phyloP scores from a whole-genome alignment of 2,329 filamentous ascomycete species.

The Colletotrichum euphorbiae region DNA sequence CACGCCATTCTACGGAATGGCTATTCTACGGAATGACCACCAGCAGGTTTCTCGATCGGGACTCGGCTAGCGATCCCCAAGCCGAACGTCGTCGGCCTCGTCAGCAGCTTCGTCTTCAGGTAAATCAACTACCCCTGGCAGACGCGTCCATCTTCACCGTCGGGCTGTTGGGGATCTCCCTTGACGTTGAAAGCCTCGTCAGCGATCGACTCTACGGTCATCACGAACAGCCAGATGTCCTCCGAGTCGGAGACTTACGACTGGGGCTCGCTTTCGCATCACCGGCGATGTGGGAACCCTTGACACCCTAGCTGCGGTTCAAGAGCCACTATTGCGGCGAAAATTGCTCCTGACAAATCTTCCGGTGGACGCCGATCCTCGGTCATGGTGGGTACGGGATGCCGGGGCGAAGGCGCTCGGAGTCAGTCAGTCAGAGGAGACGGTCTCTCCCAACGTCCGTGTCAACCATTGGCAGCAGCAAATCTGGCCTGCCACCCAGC shows the following conservation, averaged over 20 bases:
- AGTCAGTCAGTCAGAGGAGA: background rate
- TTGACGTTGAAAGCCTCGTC: background rate
- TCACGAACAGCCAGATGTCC: background rate
- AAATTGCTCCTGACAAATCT: background rate
- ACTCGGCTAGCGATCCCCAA: background rate
- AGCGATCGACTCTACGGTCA: background rate
- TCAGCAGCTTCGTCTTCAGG: constrained; percentile 25
- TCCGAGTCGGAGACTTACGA: background rate
- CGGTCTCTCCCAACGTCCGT: no score
- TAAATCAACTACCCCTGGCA: background rate
- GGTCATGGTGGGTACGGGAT: background rate
- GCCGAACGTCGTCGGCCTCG: constrained; percentile 6
- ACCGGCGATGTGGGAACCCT: constrained; percentile 11
- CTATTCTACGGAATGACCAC: no score
- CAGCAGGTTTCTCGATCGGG: background rate
- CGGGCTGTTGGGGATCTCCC: background rate
- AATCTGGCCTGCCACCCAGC: no score
- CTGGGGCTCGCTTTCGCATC: background rate
- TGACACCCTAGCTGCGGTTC: background rate
- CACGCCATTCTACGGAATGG: no score
- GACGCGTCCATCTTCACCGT: constrained; percentile 24
- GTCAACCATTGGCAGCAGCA: no score
- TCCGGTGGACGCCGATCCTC: background rate
- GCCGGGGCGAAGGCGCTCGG: background rate
- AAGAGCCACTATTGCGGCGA: background rate